Evolutionary conservation across 2,329 filamentous ascomycete genomes (phyloP), one percentile per base, ranked within the genome.

Genomic region (Penicillium sp.): DNA sequence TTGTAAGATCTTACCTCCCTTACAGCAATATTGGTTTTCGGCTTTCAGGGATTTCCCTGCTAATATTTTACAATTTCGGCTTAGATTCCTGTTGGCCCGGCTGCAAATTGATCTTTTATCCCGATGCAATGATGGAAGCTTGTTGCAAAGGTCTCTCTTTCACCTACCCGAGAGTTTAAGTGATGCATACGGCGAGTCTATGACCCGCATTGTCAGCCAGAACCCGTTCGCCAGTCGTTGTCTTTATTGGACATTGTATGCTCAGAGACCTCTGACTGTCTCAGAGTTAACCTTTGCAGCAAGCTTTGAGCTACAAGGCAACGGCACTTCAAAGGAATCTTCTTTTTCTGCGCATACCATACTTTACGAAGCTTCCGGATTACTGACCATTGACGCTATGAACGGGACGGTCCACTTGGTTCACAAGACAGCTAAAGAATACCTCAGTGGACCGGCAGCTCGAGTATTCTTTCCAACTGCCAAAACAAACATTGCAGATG

Each of bases 381-480:
- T 73, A 1, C 29, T 73, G n/a, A 64, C 61, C 0, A 60, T 73
- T 9, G 67, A 73, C 48, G 56, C 68, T 2, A 46, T 65, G 6
- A 61, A 58, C 9, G 67, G 67, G 0, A 69, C 60, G 0, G 70
- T 73, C 10, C 60, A 42, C 3, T 61, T 73, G 10, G 66, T 73
- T 21, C 71, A 73, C 42, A 65, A 61, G 40, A 73, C 71, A 0
- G 70, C 69, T 1, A 69, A 67, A 38, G 71, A 72, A 17, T 72
- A 72, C 13, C 60, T 73, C 0, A 57, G 45, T 10, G 67, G 70
- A 0, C 50, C 70, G 8, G 67, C 67, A 13, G 60, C 69, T 6
- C 59, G 70, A 3, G 69, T 70, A 0, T 72, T 73, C 46, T 73
- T 73, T 13, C 68, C 71, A 1, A 54, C 54, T 0, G 70, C 71